A percentile compares a stretch with the other conserved stretches of the same genome.
These are phyloP conservation scores for Paracamarosporium sp. DNA, from an alignment of 2,329 filamentous ascomycete genomes.

Conservation along the genomic window DNA sequence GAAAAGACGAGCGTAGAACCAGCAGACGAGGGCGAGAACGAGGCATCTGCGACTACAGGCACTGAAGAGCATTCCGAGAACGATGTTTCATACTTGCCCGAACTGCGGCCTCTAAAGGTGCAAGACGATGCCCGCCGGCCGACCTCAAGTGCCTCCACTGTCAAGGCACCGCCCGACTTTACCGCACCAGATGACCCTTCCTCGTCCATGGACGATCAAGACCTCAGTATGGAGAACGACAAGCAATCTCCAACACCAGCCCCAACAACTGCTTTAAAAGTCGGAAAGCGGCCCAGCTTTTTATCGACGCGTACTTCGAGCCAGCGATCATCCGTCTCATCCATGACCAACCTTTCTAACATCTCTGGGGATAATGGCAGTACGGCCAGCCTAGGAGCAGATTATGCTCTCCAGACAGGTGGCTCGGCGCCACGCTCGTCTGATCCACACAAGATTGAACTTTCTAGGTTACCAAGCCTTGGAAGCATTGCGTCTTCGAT, in stretches of 20 bases:
- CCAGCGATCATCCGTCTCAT: slow-evolving; percentile 66
- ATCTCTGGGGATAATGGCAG: slow-evolving; percentile 69
- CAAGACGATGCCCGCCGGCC: slow-evolving; percentile 35
- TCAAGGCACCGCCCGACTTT: slow-evolving; percentile 44
- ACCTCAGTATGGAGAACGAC: slow-evolving; percentile 37
- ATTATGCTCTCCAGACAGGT: slow-evolving; percentile 83
- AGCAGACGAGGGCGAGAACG: slow-evolving; percentile 7
- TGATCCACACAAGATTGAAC: slow-evolving; percentile 57
- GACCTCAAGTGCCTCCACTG: slow-evolving; percentile 48
- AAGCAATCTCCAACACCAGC: slow-evolving; percentile 24
- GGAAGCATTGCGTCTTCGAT: slow-evolving; percentile 86
- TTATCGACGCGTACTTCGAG: slow-evolving; percentile 62
- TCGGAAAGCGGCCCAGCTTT: slow-evolving; percentile 60
- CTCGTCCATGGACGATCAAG: slow-evolving; percentile 36
- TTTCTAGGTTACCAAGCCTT: slow-evolving; percentile 82
- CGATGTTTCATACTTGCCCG: not conserved
- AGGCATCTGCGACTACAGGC: slow-evolving; percentile 13
- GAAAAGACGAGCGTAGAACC: slow-evolving; percentile 10
- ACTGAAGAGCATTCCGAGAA: slow-evolving; percentile 10
- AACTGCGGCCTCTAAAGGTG: slow-evolving; percentile 5
- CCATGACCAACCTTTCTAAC: slow-evolving; percentile 60
- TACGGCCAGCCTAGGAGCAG: slow-evolving; percentile 76
- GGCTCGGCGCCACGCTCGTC: slow-evolving; percentile 67
- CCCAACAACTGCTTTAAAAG: slow-evolving; percentile 29
- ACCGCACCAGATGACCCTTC: slow-evolving; percentile 35